Evolutionary conservation across 768 basidiomycete genomes (phyloP).

Genomic region (Tylopilus subfusipes): DNA sequence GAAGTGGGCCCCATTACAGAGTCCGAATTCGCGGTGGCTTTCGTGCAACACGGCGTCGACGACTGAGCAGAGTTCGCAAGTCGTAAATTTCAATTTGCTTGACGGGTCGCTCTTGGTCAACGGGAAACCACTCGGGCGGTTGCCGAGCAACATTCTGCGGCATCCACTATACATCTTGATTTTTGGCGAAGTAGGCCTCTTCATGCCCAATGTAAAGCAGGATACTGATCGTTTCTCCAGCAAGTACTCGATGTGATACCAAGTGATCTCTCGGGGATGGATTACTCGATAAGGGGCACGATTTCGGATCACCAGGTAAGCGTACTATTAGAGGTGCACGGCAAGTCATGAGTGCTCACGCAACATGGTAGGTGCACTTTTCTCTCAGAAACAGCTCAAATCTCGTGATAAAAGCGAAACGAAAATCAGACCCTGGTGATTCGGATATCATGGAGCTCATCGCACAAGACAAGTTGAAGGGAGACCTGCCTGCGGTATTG

Average conservation of each 20-base stretch:
- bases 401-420: slow-evolving; percentile 22
- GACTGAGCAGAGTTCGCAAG: slow-evolving; percentile 15
- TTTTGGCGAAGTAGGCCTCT: slow-evolving; percentile 34
- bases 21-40: slow-evolving; percentile 18
- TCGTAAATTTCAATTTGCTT: slow-evolving; percentile 41
- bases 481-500: slow-evolving; percentile 26
- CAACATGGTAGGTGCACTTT: slow-evolving; percentile 23
- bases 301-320: slow-evolving; percentile 21
- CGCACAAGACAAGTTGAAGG: slow-evolving; percentile 18
- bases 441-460: slow-evolving; percentile 13
- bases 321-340: not conserved
- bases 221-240: not conserved
- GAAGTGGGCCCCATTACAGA: slow-evolving; percentile 20
- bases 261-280: slow-evolving; percentile 21
- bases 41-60: slow-evolving; percentile 8
- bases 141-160: slow-evolving; percentile 32
- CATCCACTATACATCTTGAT: slow-evolving; percentile 24
- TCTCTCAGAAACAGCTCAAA: slow-evolving; percentile 10
- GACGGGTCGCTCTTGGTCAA: slow-evolving; percentile 24
- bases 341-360: not conserved
- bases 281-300: slow-evolving; percentile 17
- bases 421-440: not conserved
- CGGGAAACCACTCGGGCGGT: slow-evolving; percentile 30
- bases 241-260: slow-evolving; percentile 17
- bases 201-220: fast-evolving